Evolutionary conservation across 2,329 filamentous ascomycete species (phyloP).

Genomic region (Nothophoma quercina): DNA sequence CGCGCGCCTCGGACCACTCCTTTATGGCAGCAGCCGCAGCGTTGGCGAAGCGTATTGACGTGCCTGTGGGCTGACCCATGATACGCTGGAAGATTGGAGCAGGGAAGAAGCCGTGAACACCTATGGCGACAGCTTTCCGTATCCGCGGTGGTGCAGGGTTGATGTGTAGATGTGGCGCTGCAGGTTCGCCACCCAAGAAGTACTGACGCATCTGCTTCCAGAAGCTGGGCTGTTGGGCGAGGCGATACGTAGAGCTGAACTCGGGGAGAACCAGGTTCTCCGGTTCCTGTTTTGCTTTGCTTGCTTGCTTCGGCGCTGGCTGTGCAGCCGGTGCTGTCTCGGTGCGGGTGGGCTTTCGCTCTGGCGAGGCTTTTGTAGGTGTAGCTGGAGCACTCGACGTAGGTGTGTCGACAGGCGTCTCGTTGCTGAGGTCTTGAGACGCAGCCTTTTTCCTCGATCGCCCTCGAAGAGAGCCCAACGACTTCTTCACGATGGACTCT

Average conservation of each 20-base stretch:
- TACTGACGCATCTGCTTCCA: conserved; percentile 53
- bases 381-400: conserved; percentile 49
- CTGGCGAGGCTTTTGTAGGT: conserved; percentile 39
- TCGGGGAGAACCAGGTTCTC: conserved; percentile 74
- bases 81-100: conserved; percentile 86
- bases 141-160: conserved; percentile 74
- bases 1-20: conserved; percentile 75
- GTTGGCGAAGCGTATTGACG: conserved; percentile 90
- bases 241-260: conserved; percentile 71
- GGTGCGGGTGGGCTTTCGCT: conserved; percentile 34
- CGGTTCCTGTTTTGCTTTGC: conserved; percentile 45
- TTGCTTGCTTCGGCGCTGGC: conserved; percentile 31
- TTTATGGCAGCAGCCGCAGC: conserved; percentile 84
- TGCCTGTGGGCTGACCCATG: conserved; percentile 93
- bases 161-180: conserved; percentile 73
- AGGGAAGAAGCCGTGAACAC: conserved; percentile 93
- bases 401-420: conserved; percentile 26
- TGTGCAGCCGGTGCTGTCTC: conserved; percentile 40
- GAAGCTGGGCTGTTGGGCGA: conserved; percentile 54
- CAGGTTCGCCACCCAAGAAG: conserved; percentile 59
- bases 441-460: conserved; percentile 35
- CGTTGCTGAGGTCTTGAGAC: conserved; percentile 31
- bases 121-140: conserved; percentile 88
- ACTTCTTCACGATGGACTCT: conserved; percentile 35
- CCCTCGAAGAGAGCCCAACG: conserved; percentile 43